Percentiles rank a stretch among this genome's conserved stretches.
Conservation (phyloP, 164 flowering plant genomes). For the Umbilicus rupestris region DNA sequence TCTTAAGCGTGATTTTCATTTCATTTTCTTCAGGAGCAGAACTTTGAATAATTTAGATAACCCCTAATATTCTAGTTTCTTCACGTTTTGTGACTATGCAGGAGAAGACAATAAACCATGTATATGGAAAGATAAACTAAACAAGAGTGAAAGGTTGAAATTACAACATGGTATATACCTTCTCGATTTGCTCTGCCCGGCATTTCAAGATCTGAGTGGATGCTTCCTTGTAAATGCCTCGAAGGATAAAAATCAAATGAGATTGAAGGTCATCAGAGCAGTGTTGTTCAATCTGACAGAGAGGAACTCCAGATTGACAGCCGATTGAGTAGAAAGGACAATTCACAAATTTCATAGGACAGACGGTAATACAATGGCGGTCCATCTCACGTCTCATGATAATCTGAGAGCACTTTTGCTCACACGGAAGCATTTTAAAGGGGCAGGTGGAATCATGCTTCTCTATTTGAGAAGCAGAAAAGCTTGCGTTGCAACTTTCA, state of each 20-base stretch:
- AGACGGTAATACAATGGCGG: slow-evolving; percentile 76
- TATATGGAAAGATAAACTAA: neutral
- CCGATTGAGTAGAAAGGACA: slow-evolving; percentile 75
- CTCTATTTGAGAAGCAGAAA: slow-evolving; percentile 47
- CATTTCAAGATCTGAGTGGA: slow-evolving; percentile 32
- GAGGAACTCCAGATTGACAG: slow-evolving; percentile 46
- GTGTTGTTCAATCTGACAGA: slow-evolving; percentile 37
- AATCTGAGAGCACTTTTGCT: slow-evolving; percentile 55
- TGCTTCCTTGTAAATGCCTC: slow-evolving; percentile 41
- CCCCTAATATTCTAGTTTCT: neutral
- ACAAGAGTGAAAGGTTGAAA: neutral
- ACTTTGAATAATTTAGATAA: neutral
- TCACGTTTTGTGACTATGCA: neutral
- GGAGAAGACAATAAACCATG: neutral
- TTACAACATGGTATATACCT: slow-evolving; percentile 32
- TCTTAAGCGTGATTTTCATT: neutral
- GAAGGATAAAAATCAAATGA: slow-evolving; percentile 46
- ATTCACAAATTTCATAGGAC: slow-evolving; percentile 81
- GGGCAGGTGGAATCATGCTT: slow-evolving; percentile 63
- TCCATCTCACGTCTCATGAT: slow-evolving; percentile 88
- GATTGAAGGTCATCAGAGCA: slow-evolving; percentile 31
- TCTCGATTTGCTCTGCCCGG: slow-evolving; percentile 29
- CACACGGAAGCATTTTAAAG: slow-evolving; percentile 68
- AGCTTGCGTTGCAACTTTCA: slow-evolving; percentile 48
- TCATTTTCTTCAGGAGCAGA: neutral